Base-by-base conservation (phyloP, 2,329 filamentous ascomycete genomes). In the Aureobasidium lini region DNA sequence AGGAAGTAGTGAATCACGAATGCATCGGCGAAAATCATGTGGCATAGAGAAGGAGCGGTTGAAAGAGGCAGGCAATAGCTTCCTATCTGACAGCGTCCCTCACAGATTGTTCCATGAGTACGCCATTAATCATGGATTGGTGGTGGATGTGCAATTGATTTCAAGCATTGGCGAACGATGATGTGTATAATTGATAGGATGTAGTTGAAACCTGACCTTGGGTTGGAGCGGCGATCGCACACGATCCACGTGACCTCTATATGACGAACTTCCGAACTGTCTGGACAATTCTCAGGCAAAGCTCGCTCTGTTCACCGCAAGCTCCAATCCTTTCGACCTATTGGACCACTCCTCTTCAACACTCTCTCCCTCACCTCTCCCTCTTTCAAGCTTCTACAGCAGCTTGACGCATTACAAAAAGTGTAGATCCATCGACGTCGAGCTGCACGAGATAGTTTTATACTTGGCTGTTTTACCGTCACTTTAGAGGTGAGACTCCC, bases 401-500 rank as follows among this genome's bases (percentile, higher is more conserved):
- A 57, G 42, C 43, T 57, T 57, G 54, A 57, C 54, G 43, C 54
- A 23, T 23, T 23, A 23, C 23, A 47, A 47, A 36, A 37, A 47
- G 13, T 57, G 54, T 40, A 37, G 43, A 57, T 48, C 43, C 34
- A 28, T 48, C 54, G 43, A 48, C 34, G 36, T 48, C 54, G 43
- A 48, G 54, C 54, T 48, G 54, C 54, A 57, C 42, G 43, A 57
- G 31, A 31, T 57, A 57, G 54, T 57, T 57, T 57, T 57, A 57
- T 40, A 57, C 16, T n/a, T 28, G 31, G 6, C 53, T 57, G 53
- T 43, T 54, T 54, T 54, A 54, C 18, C 52, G 23, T 57, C 54
- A 40, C 18, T 47, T 34, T 47, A 48, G 37, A 57, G 43, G 54
- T 57, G 42, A 57, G 54, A 57, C 40, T 13, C 40, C 32, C 2